Base-by-base conservation (phyloP, 139 green algal species). In the Chlorella sorokiniana region DNA sequence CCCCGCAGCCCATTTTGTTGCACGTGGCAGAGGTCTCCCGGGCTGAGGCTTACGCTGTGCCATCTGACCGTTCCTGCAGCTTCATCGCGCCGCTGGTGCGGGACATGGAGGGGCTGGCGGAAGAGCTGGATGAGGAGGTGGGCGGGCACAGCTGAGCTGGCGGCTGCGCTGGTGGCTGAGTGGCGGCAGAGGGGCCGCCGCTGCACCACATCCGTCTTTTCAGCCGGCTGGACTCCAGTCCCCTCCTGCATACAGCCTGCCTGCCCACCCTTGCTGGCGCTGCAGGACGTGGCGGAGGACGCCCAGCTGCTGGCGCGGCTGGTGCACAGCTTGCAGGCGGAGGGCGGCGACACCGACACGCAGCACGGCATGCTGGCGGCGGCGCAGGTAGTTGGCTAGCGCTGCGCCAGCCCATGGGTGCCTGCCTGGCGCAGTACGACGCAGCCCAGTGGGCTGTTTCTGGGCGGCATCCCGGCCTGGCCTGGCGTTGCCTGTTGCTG, bases 221-320 rank as follows among this genome's bases (percentile, higher is more conserved):
- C n/a, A n/a, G n/a, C n/a, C n/a, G n/a, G n/a, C n/a, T n/a, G 63
- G 63, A 8, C 14, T 7, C 33, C 31, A 25, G 18, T 42, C 31
- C 29, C 11, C n/a, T 23, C 63, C 42, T 40, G 63, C 63, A 40
- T n/a, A 11, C 25, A 69, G 27, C 42, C 5, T 75, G 2, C 22
- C 40, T 74, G 40, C 67, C 20, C 7, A 48, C 38, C 45, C 59
- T 14, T 31, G 16, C 22, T 29, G 20, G 16, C 40, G 0, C 27
- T 62, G 75, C 87, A 96, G 91, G 92, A 96, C 70, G 78, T 98
- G 56, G 90, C 91, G 41, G 94, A 98, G 70, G 95, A 99, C 89
- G 93, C 97, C 86, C 84, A 89, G 31, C 84, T 98, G 74, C 88
- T 99, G 52, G 94, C 96, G 22, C 90, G 93, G 5, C 86, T 99